These are phyloP conservation scores for Davidsoniella australis DNA, from an alignment of 2,329 filamentous ascomycete species.

Conservation along the genomic window DNA sequence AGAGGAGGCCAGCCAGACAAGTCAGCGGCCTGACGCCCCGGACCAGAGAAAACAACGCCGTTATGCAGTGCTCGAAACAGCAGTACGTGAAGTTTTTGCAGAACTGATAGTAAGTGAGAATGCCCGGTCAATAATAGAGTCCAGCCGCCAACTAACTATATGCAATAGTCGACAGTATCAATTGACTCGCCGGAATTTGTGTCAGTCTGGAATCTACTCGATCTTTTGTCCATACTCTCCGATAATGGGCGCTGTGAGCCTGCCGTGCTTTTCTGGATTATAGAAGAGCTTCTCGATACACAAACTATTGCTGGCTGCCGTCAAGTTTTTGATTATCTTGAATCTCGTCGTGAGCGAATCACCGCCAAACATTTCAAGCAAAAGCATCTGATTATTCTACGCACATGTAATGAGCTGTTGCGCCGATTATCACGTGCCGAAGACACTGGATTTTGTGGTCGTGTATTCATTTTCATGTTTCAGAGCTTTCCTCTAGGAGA, in stretches of 20 bases:
- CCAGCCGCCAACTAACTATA: neutral
- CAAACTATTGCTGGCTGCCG: conserved; percentile 87
- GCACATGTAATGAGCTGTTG: conserved; percentile 90
- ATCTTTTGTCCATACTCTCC: conserved; percentile 75
- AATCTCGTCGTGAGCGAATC: conserved; percentile 78
- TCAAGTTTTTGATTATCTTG: conserved; percentile 83
- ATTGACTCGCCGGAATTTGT: conserved; percentile 69
- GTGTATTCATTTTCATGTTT: conserved; percentile 97
- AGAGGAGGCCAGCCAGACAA: conserved; percentile 16
- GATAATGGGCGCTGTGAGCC: conserved; percentile 65
- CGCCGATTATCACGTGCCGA: conserved; percentile 85
- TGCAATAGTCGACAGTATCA: conserved; percentile 45
- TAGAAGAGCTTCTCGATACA: conserved; percentile 89
- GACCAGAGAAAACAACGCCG: conserved; percentile 29
- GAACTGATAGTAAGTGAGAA: conserved; percentile 47
- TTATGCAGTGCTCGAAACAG: conserved; percentile 64
- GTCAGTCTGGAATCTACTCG: conserved; percentile 81
- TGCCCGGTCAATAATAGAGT: conserved; percentile 5
- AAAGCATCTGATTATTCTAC: conserved; percentile 77
- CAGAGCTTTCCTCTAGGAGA: conserved; percentile 94
- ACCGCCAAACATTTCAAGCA: conserved; percentile 64
- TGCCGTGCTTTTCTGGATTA: conserved; percentile 70
- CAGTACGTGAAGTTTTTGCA: conserved; percentile 67
- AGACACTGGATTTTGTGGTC: conserved; percentile 90
- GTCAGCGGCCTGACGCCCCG: conserved; percentile 17